phyloP scores from a whole-genome alignment of 2,329 filamentous ascomycete genomes.

The Graphium sp. region DNA sequence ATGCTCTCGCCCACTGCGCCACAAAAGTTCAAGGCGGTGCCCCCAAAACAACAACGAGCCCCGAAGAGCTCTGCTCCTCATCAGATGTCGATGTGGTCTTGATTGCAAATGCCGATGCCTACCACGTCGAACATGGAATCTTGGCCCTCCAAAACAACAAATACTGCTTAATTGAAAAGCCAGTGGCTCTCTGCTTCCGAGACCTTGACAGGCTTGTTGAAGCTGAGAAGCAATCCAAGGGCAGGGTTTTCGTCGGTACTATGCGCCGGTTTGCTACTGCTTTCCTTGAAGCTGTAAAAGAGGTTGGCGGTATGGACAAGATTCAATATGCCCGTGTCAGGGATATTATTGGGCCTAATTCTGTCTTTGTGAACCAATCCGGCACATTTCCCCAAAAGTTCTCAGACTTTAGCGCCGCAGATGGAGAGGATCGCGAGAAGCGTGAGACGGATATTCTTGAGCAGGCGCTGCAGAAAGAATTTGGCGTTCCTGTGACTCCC shows the following conservation, averaged over 20 bases:
- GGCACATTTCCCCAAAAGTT: conserved; percentile 27
- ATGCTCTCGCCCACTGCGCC: conserved; percentile 11
- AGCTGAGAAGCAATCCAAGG: conserved; percentile 24
- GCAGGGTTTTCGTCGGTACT: conserved; percentile 39
- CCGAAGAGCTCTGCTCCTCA: conserved; percentile 22
- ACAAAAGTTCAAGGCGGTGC: conserved; percentile 7
- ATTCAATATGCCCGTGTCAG: conserved; percentile 36
- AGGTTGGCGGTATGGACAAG: conserved; percentile 29
- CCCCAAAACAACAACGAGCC: conserved; percentile 15
- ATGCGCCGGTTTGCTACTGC: conserved; percentile 42
- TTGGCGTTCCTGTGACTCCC: conserved; percentile 12
- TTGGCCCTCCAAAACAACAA: conserved; percentile 35
- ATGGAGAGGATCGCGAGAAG: conserved; percentile 8
- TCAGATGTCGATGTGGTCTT: conserved; percentile 33
- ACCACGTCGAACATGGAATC: conserved; percentile 33
- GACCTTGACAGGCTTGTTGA: conserved; percentile 27
- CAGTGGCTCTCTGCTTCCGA: conserved; percentile 28
- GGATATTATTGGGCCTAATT: conserved; percentile 31
- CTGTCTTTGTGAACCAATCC: conserved; percentile 25
- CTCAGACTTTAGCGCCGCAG: conserved; percentile 17
- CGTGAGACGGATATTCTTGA: conserved; percentile 11
- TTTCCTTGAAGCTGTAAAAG: conserved; percentile 34
- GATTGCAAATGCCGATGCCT: conserved; percentile 33
- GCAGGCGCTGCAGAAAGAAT: conserved; percentile 14
- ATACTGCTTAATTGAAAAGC: conserved; percentile 42